Percentiles rank a stretch among this genome's conserved stretches.
phyloP scores from a whole-genome alignment of 148 eudicot species.

The Arctostaphylos glauca region DNA sequence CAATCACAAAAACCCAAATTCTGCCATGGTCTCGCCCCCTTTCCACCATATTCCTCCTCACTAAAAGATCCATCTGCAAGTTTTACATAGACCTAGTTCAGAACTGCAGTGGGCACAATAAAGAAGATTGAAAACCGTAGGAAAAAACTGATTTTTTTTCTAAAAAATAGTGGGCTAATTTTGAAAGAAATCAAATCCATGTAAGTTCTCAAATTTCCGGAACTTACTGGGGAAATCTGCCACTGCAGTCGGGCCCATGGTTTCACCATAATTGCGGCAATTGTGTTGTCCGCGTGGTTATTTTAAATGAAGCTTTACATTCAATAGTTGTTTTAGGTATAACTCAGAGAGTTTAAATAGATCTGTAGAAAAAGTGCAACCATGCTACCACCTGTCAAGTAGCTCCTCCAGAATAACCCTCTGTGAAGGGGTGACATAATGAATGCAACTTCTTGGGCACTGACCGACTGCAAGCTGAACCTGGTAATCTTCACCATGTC shows the following conservation, averaged over 20 bases:
- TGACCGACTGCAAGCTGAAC: constrained; percentile 84
- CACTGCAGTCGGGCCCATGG: not conserved
- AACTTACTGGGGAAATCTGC: not conserved
- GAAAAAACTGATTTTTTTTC: no score
- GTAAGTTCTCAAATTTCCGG: not conserved
- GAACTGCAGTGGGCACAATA: no score
- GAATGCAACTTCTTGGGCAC: constrained; percentile 92
- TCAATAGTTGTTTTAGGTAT: not conserved
- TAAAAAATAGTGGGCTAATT: no score
- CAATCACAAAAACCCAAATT: not conserved
- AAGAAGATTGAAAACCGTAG: no score
- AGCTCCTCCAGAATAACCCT: constrained; percentile 86
- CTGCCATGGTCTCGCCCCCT: not conserved
- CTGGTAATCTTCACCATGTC: constrained; percentile 60
- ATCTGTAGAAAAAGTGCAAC: not conserved
- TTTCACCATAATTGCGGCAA: not conserved
- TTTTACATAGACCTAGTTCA: not conserved
- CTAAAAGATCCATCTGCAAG: not conserved
- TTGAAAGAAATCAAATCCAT: no score
- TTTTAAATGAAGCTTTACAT: not conserved
- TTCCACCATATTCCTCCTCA: not conserved
- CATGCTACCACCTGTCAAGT: constrained; percentile 56
- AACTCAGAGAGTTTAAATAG: not conserved
- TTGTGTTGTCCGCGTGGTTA: not conserved
- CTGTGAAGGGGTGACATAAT: constrained; percentile 92